Evolutionary conservation across 139 green algal genomes (phyloP).

Genomic region (Chlorella ohadii): DNA sequence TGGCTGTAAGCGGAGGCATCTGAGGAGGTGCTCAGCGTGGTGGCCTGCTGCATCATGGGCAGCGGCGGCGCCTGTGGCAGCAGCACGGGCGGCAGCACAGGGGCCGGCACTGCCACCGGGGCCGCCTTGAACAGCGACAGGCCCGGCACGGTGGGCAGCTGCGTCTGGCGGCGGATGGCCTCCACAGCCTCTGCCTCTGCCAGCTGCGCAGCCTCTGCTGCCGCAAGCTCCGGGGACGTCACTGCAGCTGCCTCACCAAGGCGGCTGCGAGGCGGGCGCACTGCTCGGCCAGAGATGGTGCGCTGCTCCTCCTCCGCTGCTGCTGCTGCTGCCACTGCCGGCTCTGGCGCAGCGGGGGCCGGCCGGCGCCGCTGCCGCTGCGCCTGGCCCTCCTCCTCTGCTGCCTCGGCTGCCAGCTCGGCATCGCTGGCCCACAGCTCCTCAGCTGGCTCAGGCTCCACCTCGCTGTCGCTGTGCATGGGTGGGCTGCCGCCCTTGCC

Average conservation of each 20-base stretch:
- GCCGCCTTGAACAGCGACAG: constrained; percentile 28
- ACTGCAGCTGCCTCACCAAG: constrained; percentile 6
- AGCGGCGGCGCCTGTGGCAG: not conserved
- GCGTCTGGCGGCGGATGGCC: constrained; percentile 7
- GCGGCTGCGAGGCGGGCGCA: constrained; percentile 6
- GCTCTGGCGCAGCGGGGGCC: not conserved
- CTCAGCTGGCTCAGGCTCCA: not conserved
- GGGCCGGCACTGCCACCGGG: not conserved
- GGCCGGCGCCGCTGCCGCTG: not conserved
- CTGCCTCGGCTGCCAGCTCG: not conserved
- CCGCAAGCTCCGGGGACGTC: constrained; percentile 21
- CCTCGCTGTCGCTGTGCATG: constrained; percentile 6
- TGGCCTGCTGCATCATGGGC: not conserved
- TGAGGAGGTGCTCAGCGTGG: not conserved
- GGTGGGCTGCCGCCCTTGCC: constrained; percentile 11
- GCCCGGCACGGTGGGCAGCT: not conserved
- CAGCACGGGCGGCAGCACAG: not conserved
- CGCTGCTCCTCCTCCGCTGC: not conserved
- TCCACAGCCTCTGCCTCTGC: not conserved
- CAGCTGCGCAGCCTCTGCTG: constrained; percentile 7
- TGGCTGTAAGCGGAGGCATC: constrained; percentile 28
- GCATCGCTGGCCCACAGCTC: constrained; percentile 12
- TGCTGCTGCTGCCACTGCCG: not conserved
- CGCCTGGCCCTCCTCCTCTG: not conserved
- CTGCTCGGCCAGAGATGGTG: not conserved